These are phyloP conservation scores for Viola pubescens DNA, from an alignment of 441 rosid species.

Conservation along the genomic window DNA sequence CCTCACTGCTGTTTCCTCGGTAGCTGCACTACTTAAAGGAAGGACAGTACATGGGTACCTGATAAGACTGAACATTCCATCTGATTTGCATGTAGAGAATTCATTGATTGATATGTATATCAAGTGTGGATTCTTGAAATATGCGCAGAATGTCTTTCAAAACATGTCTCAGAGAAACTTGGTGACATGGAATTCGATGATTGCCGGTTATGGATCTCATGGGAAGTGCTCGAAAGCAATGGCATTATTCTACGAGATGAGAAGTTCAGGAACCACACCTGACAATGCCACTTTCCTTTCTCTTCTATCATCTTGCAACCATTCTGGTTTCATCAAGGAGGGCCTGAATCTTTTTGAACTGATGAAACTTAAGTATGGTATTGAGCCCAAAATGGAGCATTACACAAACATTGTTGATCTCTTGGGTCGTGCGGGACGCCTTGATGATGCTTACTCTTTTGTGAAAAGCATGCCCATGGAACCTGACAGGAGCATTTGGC, in stretches of 20 bases:
- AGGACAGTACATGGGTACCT: conserved; percentile 58
- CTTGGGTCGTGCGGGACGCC: conserved; percentile 58
- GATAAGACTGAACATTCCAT: conserved; percentile 31
- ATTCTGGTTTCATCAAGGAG: conserved; percentile 57
- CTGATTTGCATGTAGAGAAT: conserved; percentile 51
- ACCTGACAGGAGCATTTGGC: conserved; percentile 60
- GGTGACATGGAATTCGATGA: conserved; percentile 72
- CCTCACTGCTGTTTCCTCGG: conserved; percentile 58
- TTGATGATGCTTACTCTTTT: conserved; percentile 52
- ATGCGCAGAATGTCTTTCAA: conserved; percentile 42
- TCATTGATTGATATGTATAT: conserved; percentile 74
- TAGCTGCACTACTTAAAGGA: conserved; percentile 53
- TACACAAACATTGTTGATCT: conserved; percentile 68
- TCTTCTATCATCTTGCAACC: conserved; percentile 70
- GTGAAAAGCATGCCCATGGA: conserved; percentile 42
- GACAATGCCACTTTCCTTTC: conserved; percentile 64
- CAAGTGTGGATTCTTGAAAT: conserved; percentile 55
- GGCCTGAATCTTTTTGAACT: conserved; percentile 44
- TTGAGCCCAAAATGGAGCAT: conserved; percentile 59
- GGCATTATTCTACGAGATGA: conserved; percentile 49
- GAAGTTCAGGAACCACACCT: conserved; percentile 36
- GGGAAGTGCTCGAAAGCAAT: conserved; percentile 49
- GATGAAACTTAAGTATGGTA: conserved; percentile 42
- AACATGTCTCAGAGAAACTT: conserved; percentile 40
- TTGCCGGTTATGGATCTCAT: conserved; percentile 66